Evolutionary conservation across 2,329 filamentous ascomycete genomes (phyloP).

Genomic region (Knufia petricola): DNA sequence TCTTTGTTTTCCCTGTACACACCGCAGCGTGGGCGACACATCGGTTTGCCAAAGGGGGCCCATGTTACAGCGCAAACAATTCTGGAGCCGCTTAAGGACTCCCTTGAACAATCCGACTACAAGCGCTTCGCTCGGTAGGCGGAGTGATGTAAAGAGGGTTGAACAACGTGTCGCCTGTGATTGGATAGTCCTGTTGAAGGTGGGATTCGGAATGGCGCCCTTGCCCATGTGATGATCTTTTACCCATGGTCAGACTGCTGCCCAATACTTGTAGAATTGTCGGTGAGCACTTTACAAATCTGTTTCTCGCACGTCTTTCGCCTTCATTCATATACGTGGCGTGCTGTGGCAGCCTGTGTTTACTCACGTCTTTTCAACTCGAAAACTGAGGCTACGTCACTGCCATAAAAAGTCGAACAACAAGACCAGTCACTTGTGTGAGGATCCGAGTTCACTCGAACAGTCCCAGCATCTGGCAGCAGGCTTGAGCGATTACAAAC

Average conservation of each 20-base stretch:
- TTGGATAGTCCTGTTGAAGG: slow-evolving; percentile 1
- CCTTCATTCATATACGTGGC: too few relatives aligned
- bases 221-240: background rate
- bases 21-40: too few relatives aligned
- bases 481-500: background rate
- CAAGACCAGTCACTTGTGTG: background rate
- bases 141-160: too few relatives aligned
- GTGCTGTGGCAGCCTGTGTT: background rate
- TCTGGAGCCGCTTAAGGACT: too few relatives aligned
- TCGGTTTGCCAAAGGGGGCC: too few relatives aligned
- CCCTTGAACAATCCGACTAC: too few relatives aligned
- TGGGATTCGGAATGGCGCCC: background rate
- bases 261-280: slow-evolving; percentile 1
- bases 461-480: too few relatives aligned
- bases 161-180: background rate
- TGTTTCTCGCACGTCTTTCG: background rate
- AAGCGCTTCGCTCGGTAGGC: too few relatives aligned
- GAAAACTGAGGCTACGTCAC: background rate
- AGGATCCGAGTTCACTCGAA: background rate
- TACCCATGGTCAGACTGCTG: background rate
- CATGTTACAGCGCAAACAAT: too few relatives aligned
- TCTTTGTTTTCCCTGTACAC: too few relatives aligned
- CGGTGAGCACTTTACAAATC: background rate
- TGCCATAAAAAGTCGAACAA: background rate
- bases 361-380: background rate